Percentiles rank a stretch among this genome's conserved stretches.
phyloP scores from a whole-genome alignment of 192 early-diverging fungal genomes.

The Gaertneriomyces sp. region DNA sequence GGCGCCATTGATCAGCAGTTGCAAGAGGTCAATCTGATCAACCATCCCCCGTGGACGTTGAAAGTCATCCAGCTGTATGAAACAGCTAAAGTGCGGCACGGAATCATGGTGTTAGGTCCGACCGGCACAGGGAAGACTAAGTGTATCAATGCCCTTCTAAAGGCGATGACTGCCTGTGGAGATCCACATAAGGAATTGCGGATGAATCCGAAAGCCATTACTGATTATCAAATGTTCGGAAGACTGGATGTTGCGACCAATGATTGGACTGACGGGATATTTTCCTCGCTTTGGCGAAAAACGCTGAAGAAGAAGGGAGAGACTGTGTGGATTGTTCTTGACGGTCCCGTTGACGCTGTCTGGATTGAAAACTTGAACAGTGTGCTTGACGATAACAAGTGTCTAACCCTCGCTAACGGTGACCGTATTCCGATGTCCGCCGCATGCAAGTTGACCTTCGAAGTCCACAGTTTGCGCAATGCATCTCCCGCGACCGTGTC shows the following conservation, averaged over 20 bases:
- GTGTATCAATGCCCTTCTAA: conserved; percentile 56
- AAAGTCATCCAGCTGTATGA: conserved; percentile 67
- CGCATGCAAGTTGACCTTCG: conserved; percentile 61
- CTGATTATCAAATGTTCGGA: conserved; percentile 68
- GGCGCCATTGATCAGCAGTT: conserved; percentile 60
- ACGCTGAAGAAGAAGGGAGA: conserved; percentile 60
- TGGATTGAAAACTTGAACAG: conserved; percentile 67
- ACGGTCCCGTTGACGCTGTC: conserved; percentile 64
- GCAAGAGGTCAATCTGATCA: conserved; percentile 53
- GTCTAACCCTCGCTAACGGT: conserved; percentile 63
- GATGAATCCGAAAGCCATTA: conserved; percentile 68
- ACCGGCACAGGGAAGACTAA: conserved; percentile 63
- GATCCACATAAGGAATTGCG: conserved; percentile 63
- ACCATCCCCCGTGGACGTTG: conserved; percentile 62
- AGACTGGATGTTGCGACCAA: conserved; percentile 63
- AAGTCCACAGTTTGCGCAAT: conserved; percentile 59
- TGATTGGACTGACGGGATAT: conserved; percentile 68
- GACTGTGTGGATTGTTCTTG: conserved; percentile 60
- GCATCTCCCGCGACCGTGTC: conserved; percentile 62
- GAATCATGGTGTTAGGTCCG: conserved; percentile 65
- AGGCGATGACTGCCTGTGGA: conserved; percentile 60
- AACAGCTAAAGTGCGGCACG: conserved; percentile 57
- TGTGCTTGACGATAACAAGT: conserved; percentile 66
- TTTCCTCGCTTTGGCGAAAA: conserved; percentile 63
- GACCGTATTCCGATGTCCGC: conserved; percentile 63